Percentiles rank a stretch among this genome's conserved stretches.
phyloP scores from a whole-genome alignment of 2,329 filamentous ascomycete genomes.

The Truncatella angustata region DNA sequence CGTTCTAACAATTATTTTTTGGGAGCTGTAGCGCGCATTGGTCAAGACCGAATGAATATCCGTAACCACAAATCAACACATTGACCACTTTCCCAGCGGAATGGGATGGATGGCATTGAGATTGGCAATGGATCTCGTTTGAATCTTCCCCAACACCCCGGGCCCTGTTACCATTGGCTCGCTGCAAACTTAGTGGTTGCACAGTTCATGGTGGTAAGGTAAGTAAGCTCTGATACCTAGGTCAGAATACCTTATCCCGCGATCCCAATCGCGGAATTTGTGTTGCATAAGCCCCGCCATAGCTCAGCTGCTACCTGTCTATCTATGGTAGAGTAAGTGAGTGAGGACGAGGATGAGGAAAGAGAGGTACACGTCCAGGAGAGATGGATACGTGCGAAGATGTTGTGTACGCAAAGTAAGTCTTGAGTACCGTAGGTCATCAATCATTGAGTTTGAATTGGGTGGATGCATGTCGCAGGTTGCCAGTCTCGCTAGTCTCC shows the following conservation, averaged over 20 bases:
- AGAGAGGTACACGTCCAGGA: too few species aligned
- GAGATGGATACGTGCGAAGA: too few species aligned
- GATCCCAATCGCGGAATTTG: too few species aligned
- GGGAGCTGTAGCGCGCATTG: not conserved
- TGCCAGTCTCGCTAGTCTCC: too few species aligned
- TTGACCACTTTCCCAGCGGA: slow-evolving; percentile 4
- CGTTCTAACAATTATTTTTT: not conserved
- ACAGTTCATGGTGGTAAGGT: not conserved
- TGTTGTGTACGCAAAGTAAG: not conserved
- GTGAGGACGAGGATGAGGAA: too few species aligned
- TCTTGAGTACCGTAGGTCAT: not conserved
- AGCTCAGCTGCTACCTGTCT: too few species aligned
- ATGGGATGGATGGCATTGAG: not conserved
- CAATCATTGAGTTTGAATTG: not conserved
- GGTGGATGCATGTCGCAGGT: not conserved
- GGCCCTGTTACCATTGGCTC: slow-evolving; percentile 16
- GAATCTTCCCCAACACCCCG: slow-evolving; percentile 26
- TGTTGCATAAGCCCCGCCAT: too few species aligned
- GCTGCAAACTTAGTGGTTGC: too few species aligned
- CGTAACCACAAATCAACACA: not conserved
- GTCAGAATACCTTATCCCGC: too few species aligned
- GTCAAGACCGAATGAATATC: not conserved
- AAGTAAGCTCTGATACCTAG: too few species aligned
- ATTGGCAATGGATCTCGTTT: not conserved
- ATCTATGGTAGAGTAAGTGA: too few species aligned